A percentile compares a stretch with the other conserved stretches of the same genome.
Conservation (phyloP, 176 grass and related monocot genomes). For the Phragmites australis region DNA sequence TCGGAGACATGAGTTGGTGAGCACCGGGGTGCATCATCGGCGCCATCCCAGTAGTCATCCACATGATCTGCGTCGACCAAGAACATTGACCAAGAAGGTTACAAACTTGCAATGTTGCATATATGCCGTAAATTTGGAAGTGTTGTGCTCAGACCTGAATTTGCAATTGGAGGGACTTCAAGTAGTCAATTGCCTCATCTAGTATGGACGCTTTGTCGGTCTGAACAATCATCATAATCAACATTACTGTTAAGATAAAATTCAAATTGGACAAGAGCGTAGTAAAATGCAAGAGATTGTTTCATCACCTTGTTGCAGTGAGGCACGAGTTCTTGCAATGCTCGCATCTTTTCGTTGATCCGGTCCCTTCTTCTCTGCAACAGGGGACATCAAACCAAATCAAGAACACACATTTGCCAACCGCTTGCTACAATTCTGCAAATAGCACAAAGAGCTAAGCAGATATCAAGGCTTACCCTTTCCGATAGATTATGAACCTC, state of each 20-base stretch:
- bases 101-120: background rate
- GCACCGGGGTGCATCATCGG: slow-evolving; percentile 71
- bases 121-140: background rate
- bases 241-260: background rate
- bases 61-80: slow-evolving; percentile 64
- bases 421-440: background rate
- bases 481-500: slow-evolving; percentile 92
- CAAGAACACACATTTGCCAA: slow-evolving; percentile 16
- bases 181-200: slow-evolving; percentile 88
- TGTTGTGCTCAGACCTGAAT: slow-evolving; percentile 63
- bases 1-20: slow-evolving; percentile 64
- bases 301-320: slow-evolving; percentile 79
- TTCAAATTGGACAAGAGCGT: background rate
- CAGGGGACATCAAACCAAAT: background rate
- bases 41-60: slow-evolving; percentile 70
- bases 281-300: background rate
- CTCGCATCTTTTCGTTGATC: slow-evolving; percentile 93
- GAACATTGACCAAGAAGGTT: background rate
- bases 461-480: slow-evolving; percentile 55
- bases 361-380: slow-evolving; percentile 80
- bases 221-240: slow-evolving; percentile 45
- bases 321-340: slow-evolving; percentile 88
- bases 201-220: slow-evolving; percentile 88
- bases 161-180: slow-evolving; percentile 95
- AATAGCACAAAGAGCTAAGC: background rate